Conservation (phyloP, 2,329 filamentous ascomycete genomes). For the Xylariaceae sp. region DNA sequence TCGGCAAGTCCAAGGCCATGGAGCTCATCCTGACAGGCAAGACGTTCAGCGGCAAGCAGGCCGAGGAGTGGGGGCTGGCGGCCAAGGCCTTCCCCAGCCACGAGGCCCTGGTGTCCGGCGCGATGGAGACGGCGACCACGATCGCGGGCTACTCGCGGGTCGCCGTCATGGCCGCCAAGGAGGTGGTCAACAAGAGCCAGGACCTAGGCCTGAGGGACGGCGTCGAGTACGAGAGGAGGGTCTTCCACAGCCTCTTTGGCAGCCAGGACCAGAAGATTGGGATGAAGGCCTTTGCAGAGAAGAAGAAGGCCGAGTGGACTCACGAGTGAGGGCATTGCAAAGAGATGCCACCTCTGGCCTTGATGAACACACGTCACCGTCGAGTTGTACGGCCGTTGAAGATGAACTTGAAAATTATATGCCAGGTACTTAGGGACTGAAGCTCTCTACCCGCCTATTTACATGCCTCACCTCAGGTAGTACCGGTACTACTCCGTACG, state of each 20-base stretch:
- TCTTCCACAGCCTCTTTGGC: slow-evolving; percentile 91
- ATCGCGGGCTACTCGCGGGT: slow-evolving; percentile 83
- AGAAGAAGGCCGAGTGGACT: slow-evolving; percentile 87
- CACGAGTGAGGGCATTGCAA: slow-evolving; percentile 49
- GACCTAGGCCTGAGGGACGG: slow-evolving; percentile 81
- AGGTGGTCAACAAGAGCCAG: slow-evolving; percentile 99
- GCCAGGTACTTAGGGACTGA: no score
- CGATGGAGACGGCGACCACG: slow-evolving; percentile 75
- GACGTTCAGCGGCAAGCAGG: slow-evolving; percentile 76
- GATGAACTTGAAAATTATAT: no score
- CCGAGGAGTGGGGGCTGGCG: slow-evolving; percentile 84
- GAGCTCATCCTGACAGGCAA: slow-evolving; percentile 82
- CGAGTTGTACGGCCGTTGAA: no score
- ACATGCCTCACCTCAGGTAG: no score
- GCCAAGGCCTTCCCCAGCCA: slow-evolving; percentile 73
- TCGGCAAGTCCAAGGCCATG: slow-evolving; percentile 84
- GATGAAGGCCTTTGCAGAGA: slow-evolving; percentile 91
- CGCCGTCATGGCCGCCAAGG: slow-evolving; percentile 85
- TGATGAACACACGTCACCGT: no score
- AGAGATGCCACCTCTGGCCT: no score
- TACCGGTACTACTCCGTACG: no score
- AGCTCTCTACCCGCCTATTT: no score
- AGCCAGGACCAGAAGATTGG: slow-evolving; percentile 96
- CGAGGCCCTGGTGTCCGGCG: slow-evolving; percentile 73
- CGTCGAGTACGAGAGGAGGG: slow-evolving; percentile 85